Conservation (phyloP, 805 yeast species). For the Candida sithepensis region DNA sequence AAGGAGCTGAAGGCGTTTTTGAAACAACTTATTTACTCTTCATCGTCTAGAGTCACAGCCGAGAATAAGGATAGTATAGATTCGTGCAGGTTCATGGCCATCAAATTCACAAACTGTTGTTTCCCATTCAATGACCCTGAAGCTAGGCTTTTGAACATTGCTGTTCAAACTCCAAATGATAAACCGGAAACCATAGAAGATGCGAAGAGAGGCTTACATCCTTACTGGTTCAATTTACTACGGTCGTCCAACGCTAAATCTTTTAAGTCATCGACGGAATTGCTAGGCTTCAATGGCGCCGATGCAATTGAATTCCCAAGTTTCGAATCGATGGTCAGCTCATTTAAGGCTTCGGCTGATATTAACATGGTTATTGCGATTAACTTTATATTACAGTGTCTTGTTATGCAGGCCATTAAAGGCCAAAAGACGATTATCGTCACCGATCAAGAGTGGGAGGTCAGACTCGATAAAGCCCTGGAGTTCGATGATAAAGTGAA, state of each 20-base stretch:
- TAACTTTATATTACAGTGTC: constrained; percentile 50
- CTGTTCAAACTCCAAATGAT: constrained; percentile 52
- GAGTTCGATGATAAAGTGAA: constrained; percentile 56
- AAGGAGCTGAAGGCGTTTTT: constrained; percentile 38
- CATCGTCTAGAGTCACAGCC: constrained; percentile 23
- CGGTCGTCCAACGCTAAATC: constrained; percentile 42
- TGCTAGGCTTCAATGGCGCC: constrained; percentile 1
- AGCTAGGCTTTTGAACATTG: constrained; percentile 62
- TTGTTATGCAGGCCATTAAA: constrained; percentile 63
- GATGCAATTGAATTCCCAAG: constrained; percentile 49
- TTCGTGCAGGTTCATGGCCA: constrained; percentile 57
- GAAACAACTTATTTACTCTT: constrained; percentile 12
- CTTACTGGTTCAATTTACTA: constrained; percentile 66
- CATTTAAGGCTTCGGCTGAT: constrained; percentile 25
- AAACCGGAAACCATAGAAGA: constrained; percentile 77
- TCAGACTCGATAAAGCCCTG: constrained; percentile 64
- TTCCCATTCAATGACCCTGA: constrained; percentile 65
- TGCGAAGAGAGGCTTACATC: constrained; percentile 75
- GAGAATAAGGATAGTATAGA: constrained; percentile 32
- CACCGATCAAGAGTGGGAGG: constrained; percentile 71
- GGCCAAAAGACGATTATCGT: constrained; percentile 52
- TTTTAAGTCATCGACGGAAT: constrained; percentile 36
- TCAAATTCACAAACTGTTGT: constrained; percentile 60
- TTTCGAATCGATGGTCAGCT: constrained; percentile 38
- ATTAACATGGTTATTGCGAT: constrained; percentile 36